Percentiles rank a stretch among this genome's conserved stretches.
Evolutionary conservation across 805 yeast species (phyloP).

Genomic region (Nakazawaea siamensis): DNA sequence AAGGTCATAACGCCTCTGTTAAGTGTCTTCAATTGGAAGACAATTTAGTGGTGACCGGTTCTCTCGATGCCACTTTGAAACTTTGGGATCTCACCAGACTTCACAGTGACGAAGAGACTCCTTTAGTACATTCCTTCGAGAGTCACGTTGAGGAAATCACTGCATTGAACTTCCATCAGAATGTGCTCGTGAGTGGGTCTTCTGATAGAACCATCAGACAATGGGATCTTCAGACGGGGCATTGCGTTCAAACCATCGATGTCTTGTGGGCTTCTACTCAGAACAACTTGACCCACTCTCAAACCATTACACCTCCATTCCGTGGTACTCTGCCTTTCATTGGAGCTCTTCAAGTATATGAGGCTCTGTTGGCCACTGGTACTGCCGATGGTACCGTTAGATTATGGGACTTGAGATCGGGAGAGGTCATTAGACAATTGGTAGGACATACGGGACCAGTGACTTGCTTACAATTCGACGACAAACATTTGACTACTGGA

Average conservation of each 20-base stretch:
- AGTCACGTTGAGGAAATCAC: conserved; percentile 64
- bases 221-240: conserved; percentile 65
- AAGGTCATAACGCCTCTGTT: conserved; percentile 56
- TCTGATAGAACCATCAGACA: conserved; percentile 65
- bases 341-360: conserved; percentile 63
- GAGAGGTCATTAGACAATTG: conserved; percentile 52
- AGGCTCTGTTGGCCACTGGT: conserved; percentile 74
- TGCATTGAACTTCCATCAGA: conserved; percentile 46
- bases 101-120: conserved; percentile 14
- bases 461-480: conserved; percentile 62
- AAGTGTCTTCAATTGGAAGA: conserved; percentile 52
- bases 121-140: conserved; percentile 42
- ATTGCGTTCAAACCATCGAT: conserved; percentile 64
- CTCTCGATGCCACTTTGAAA: conserved; percentile 53
- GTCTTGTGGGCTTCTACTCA: conserved; percentile 49
- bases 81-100: conserved; percentile 45
- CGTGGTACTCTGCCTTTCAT: conserved; percentile 37
- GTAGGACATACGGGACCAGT: conserved; percentile 67
- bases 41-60: conserved; percentile 42
- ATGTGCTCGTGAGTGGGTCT: conserved; percentile 59
- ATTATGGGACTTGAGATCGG: conserved; percentile 69
- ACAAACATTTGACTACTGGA: conserved; percentile 55
- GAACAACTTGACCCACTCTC: conserved; percentile 6
- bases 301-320: conserved; percentile 10
- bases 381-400: conserved; percentile 70